These are phyloP conservation scores for Neopestalotiopsis sp. DNA, from an alignment of 2,329 filamentous ascomycete species.

Conservation along the genomic window DNA sequence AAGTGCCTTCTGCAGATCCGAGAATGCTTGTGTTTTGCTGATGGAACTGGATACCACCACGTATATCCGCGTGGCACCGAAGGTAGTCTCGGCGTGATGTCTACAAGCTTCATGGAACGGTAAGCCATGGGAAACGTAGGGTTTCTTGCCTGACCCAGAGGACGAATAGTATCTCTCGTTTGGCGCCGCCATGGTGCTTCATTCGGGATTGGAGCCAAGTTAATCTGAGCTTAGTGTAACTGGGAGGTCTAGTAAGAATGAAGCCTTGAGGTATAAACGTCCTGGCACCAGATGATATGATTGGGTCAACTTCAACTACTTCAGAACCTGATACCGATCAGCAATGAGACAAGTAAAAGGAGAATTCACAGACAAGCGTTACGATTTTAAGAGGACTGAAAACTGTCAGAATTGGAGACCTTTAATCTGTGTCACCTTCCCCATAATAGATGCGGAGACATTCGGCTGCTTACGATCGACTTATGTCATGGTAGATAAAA, in stretches of 20 bases:
- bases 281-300: too few species aligned
- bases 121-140: slow-evolving; percentile 31
- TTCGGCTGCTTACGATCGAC: background rate
- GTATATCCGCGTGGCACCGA: slow-evolving; percentile 31
- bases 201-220: background rate
- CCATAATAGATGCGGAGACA: background rate
- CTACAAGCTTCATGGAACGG: slow-evolving; percentile 32
- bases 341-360: too few species aligned
- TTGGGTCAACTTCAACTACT: background rate
- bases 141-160: slow-evolving; percentile 16
- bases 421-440: background rate
- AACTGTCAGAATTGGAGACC: background rate
- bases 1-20: slow-evolving; percentile 28
- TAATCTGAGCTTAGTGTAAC: background rate
- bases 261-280: too few species aligned
- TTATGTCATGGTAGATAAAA: background rate
- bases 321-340: background rate
- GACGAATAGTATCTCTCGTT: background rate
- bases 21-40: slow-evolving; percentile 34
- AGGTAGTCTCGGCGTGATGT: slow-evolving; percentile 33
- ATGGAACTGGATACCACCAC: slow-evolving; percentile 38
- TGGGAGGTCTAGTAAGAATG: background rate
- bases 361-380: background rate
- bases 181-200: background rate
- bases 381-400: background rate